These are phyloP conservation scores for Beauveria sp. DNA, from an alignment of 2,329 filamentous ascomycete genomes.

Conservation along the genomic window DNA sequence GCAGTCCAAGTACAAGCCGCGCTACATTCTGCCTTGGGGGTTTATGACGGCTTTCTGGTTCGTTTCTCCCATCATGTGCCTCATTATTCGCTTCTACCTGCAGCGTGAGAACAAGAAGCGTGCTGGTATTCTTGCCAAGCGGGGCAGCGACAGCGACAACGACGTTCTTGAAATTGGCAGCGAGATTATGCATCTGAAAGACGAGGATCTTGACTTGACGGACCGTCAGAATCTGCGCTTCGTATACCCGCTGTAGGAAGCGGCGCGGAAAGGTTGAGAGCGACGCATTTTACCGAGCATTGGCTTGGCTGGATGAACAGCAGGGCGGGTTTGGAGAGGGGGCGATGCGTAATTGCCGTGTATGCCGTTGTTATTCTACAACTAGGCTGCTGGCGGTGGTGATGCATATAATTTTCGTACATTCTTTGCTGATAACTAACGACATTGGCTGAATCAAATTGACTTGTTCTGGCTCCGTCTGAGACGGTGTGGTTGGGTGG, in stretches of 20 bases:
- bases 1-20: constrained; percentile 18
- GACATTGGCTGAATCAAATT: too few species aligned
- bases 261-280: background rate
- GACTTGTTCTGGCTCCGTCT: background rate
- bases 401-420: background rate
- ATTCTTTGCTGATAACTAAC: background rate
- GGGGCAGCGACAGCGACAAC: constrained; percentile 11
- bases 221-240: constrained; percentile 17
- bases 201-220: constrained; percentile 16
- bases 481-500: background rate
- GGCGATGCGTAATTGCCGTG: background rate
- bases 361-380: too few species aligned
- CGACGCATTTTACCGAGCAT: background rate
- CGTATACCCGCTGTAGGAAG: constrained; percentile 23
- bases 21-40: constrained; percentile 16
- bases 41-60: constrained; percentile 21
- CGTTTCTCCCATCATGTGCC: constrained; percentile 19
- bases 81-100: constrained; percentile 19
- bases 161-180: constrained; percentile 14
- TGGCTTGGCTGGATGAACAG: background rate
- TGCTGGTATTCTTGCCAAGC: constrained; percentile 2
- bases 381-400: background rate
- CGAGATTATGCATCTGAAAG: constrained; percentile 14
- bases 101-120: constrained; percentile 16
- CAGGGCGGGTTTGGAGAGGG: background rate